These are phyloP conservation scores for Yamadazyma oceani DNA, from an alignment of 1,139 yeast species.

Conservation along the genomic window DNA sequence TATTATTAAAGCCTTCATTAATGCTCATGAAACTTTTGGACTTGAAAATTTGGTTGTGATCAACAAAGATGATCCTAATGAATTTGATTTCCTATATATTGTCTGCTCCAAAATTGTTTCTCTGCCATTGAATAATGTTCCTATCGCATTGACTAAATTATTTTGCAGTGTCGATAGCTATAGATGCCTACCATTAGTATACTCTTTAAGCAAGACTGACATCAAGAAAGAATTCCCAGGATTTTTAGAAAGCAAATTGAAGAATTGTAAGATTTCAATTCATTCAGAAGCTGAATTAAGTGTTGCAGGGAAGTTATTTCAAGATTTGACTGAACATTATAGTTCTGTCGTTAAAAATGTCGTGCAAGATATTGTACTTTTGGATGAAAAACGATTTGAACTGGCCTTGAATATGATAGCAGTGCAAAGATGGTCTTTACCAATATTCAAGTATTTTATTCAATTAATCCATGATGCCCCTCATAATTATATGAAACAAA, in stretches of 20 bases:
- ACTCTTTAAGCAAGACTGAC: not conserved
- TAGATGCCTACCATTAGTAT: conserved; percentile 6
- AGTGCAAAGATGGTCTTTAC: conserved; percentile 30
- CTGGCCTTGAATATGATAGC: conserved; percentile 20
- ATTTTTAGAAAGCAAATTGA: conserved; percentile 7
- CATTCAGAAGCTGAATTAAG: conserved; percentile 22
- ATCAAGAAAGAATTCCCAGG: not conserved
- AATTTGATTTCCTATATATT: not conserved
- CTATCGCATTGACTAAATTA: not conserved
- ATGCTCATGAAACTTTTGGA: conserved; percentile 34
- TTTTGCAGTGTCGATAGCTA: conserved; percentile 3
- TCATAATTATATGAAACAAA: conserved; percentile 25
- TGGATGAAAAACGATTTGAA: conserved; percentile 28
- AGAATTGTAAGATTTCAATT: conserved; percentile 10
- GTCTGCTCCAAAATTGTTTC: not conserved
- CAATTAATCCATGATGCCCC: conserved; percentile 38
- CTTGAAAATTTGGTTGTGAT: conserved; percentile 12
- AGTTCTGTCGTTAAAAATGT: conserved; percentile 32
- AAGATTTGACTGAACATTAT: conserved; percentile 20
- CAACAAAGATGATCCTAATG: not conserved
- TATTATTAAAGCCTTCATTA: conserved; percentile 21
- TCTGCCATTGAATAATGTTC: not conserved
- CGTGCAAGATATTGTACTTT: conserved; percentile 36
- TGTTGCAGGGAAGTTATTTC: conserved; percentile 28
- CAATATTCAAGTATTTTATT: conserved; percentile 32